These are phyloP conservation scores for Liriodendron chinense DNA, from an alignment of 164 flowering plant genomes.

Conservation along the genomic window DNA sequence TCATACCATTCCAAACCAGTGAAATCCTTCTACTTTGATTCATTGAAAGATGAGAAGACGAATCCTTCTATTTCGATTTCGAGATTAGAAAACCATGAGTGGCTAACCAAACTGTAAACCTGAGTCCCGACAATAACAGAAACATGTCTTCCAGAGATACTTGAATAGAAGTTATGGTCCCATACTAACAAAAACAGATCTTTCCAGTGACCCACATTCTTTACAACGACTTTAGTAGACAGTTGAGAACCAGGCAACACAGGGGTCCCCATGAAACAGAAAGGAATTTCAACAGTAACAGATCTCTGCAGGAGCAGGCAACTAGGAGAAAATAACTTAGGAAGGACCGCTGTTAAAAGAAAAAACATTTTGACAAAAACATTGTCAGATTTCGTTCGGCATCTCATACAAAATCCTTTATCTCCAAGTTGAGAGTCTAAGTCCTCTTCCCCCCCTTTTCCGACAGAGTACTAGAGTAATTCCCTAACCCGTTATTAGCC, in stretches of 20 bases:
- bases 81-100: neutral
- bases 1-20: too few relatives aligned
- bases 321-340: neutral
- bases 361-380: neutral
- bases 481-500: neutral
- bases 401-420: slow-evolving; percentile 7
- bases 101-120: neutral
- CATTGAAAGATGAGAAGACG: too few relatives aligned
- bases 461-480: slow-evolving; percentile 2
- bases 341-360: neutral
- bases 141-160: neutral
- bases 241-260: neutral
- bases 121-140: neutral
- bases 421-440: neutral
- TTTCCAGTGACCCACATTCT: neutral
- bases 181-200: neutral
- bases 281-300: neutral
- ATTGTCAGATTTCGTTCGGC: slow-evolving; percentile 8
- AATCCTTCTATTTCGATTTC: too few relatives aligned
- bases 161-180: neutral
- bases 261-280: slow-evolving; percentile 1
- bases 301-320: neutral
- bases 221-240: neutral
- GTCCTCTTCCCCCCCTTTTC: slow-evolving; percentile 2
- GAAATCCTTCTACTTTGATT: too few relatives aligned